Base-by-base conservation (phyloP, 768 basidiomycete species). In the Suillus brevipes region DNA sequence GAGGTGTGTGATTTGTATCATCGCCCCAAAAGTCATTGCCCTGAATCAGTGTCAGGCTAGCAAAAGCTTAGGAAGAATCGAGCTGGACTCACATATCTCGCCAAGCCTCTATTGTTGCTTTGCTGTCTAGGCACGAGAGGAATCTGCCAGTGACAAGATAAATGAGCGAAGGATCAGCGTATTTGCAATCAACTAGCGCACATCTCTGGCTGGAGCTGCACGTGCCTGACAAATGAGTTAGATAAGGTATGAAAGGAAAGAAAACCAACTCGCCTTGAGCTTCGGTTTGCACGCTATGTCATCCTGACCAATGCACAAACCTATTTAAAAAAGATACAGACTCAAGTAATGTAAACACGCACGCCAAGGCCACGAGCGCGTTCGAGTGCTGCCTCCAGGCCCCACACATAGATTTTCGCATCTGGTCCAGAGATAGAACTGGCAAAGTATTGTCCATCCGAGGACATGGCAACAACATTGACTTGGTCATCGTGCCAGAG, bases 401-500 rank as follows among this genome's bases (percentile, higher is more conserved):
- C 87, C 95, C 95, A 97, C 0, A 94, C 83, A 6, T 90, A 87
- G 0, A 97, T 77, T 43, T 83, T 80, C 65, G 85, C 82, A 73
- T 97, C 95, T 70, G 84, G 84, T 0, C 95, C 94, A 13, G 87
- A 36, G 34, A 36, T 36, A 36, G 3, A 5, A 36, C 34, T 93
- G 4, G 88, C 92, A 7, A 97, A 81, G 62, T 88, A 86, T 70
- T 84, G 88, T 12, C 90, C 94, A 78, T 97, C 94, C 2, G 83
- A 82, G 68, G 90, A 94, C 50, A 95, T 71, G 6, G 34, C 34
- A 50, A 50, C 13, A 6, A 28, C 1, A 7, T 36, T 6, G 0
- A 97, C 85, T 75, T 92, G 90, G 69, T 92, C 91, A 8, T 84
- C 87, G 73, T 97, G 95, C 0, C 94, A 93, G 64, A 83, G 75